Percentiles rank a stretch among this genome's conserved stretches.
These are phyloP conservation scores for Macrophomina tecta DNA, from an alignment of 2,329 filamentous ascomycete species.

Conservation along the genomic window DNA sequence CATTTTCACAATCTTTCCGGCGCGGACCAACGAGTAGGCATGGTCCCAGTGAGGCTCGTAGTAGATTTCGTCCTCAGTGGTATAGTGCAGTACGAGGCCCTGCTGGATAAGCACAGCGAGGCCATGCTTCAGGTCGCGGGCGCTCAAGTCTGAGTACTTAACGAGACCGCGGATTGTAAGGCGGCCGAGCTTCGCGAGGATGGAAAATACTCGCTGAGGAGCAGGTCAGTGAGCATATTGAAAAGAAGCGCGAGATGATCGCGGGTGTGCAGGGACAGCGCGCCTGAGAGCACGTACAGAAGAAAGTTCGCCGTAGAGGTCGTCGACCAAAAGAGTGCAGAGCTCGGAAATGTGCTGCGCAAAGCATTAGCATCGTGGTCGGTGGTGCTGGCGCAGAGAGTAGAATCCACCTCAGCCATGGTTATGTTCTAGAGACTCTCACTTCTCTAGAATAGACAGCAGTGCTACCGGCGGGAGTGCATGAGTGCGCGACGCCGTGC, in stretches of 20 bases:
- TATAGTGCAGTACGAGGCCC: constrained; percentile 79
- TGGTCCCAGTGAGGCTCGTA: constrained; percentile 85
- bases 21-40: constrained; percentile 81
- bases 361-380: constrained; percentile 15
- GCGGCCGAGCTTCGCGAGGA: constrained; percentile 79
- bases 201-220: constrained; percentile 78
- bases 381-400: neutral
- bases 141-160: constrained; percentile 73
- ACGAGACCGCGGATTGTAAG: constrained; percentile 72
- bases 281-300: constrained; percentile 67
- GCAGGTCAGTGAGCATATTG: constrained; percentile 10
- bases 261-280: neutral
- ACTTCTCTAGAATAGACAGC: constrained; percentile 28
- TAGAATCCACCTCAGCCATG: constrained; percentile 25
- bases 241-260: neutral
- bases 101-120: constrained; percentile 87
- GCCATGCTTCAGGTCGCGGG: constrained; percentile 79
- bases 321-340: constrained; percentile 85
- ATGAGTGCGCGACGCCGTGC: constrained; percentile 21
- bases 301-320: constrained; percentile 88
- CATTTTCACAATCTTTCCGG: constrained; percentile 79
- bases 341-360: constrained; percentile 82
- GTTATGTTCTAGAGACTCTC: constrained; percentile 28
- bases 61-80: constrained; percentile 67
- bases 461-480: constrained; percentile 23